Conservation (phyloP, 2,329 filamentous ascomycete species). For the Fusarium algeriense region DNA sequence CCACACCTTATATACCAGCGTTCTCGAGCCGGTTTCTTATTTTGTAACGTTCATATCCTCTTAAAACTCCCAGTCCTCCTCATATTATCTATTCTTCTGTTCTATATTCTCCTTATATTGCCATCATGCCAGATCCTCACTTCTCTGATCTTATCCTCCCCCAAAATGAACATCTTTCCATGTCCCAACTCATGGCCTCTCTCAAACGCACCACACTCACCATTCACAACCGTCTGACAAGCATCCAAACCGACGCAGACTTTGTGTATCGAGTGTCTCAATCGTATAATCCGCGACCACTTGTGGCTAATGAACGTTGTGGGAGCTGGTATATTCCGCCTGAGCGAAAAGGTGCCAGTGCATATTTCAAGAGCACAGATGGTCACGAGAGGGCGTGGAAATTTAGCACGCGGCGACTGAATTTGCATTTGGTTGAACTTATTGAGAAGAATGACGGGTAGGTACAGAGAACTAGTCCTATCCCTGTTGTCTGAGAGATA, state of each 20-base stretch:
- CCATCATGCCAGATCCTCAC: constrained; percentile 44
- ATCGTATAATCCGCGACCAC: constrained; percentile 68
- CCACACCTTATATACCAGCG: not conserved
- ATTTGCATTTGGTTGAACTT: constrained; percentile 81
- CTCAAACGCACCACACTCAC: constrained; percentile 83
- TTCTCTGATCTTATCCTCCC: constrained; percentile 63
- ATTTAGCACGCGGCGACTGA: constrained; percentile 87
- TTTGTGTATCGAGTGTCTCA: constrained; percentile 76
- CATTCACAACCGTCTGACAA: constrained; percentile 83
- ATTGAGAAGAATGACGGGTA: constrained; percentile 77
- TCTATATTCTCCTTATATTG: not conserved
- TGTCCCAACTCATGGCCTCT: constrained; percentile 76
- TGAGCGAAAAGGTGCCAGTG: constrained; percentile 73
- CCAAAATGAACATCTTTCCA: constrained; percentile 72
- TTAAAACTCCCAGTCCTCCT: not conserved
- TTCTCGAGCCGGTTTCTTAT: not conserved
- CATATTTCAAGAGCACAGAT: constrained; percentile 98
- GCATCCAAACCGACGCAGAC: constrained; percentile 79
- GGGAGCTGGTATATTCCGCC: constrained; percentile 93
- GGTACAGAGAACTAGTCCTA: constrained; percentile 31
- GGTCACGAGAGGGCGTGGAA: constrained; percentile 92
- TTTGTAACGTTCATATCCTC: not conserved
- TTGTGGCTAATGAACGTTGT: constrained; percentile 94
- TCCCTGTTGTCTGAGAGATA: not conserved
- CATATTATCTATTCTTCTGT: no score